Evolutionary conservation across 129 eudicot genomes (phyloP).

Genomic region (Lonicera japonica): DNA sequence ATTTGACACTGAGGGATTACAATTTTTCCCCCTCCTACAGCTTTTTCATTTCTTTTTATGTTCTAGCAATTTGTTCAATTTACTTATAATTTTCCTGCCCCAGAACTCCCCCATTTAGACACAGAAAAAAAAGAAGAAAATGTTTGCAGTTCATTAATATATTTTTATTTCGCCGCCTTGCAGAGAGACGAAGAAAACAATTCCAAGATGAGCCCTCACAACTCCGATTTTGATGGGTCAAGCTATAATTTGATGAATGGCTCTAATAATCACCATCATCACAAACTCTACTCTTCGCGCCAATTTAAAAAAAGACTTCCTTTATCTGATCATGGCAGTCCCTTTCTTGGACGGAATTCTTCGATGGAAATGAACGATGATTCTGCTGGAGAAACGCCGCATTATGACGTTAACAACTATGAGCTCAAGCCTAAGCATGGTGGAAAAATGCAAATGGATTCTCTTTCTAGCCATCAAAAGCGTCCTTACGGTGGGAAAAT

Average conservation of each 20-base stretch:
- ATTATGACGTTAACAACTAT: conserved; percentile 25
- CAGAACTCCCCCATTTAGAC: too few species aligned
- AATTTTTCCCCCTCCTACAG: too few species aligned
- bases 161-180: conserved; percentile 13
- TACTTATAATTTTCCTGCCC: too few species aligned
- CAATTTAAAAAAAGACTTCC: conserved; percentile 28
- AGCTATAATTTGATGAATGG: conserved; percentile 35
- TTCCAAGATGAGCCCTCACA: conserved; percentile 28
- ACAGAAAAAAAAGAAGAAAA: too few species aligned
- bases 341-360: too few species aligned
- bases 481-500: conserved; percentile 32
- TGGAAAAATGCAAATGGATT: conserved; percentile 30
- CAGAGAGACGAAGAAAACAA: conserved; percentile 47
- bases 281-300: conserved; percentile 7
- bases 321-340: conserved; percentile 24
- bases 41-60: too few species aligned
- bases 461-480: conserved; percentile 27
- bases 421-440: conserved; percentile 36
- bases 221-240: conserved; percentile 37
- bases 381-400: conserved; percentile 29
- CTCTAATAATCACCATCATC: conserved; percentile 35
- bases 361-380: conserved; percentile 36
- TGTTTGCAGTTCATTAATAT: not conserved
- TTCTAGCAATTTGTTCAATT: too few species aligned
- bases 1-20: too few species aligned